phyloP scores from a whole-genome alignment of 2,329 filamentous ascomycete genomes.

The Sporothrix mexicana region DNA sequence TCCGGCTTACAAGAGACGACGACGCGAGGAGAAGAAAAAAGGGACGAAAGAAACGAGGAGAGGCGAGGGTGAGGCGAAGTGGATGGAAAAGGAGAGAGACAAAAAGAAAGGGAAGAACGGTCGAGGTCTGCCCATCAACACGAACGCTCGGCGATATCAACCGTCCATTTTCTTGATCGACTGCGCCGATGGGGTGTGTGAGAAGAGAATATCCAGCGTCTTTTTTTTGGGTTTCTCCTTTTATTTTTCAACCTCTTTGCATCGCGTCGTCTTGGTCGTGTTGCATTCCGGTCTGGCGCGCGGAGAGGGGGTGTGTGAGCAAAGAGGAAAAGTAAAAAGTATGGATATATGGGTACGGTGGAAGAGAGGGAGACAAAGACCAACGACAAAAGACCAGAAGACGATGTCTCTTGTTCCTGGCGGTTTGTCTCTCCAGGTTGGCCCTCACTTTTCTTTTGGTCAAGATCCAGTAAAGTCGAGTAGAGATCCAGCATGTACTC shows the following conservation, averaged over 20 bases:
- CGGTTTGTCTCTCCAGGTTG: slow-evolving; percentile 14
- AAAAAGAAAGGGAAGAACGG: neutral
- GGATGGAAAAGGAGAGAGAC: slow-evolving; percentile 4
- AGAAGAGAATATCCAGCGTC: neutral
- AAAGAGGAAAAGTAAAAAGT: neutral
- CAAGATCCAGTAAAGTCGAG: neutral
- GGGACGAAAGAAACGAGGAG: neutral
- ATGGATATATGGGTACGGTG: neutral
- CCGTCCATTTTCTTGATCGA: neutral
- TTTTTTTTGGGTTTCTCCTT: neutral
- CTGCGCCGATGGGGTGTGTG: slow-evolving; percentile 18
- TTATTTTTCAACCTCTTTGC: slow-evolving; percentile 20
- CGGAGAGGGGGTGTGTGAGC: neutral
- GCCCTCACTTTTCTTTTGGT: neutral
- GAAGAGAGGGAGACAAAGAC: slow-evolving; percentile 9
- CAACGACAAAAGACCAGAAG: too few relatives aligned
- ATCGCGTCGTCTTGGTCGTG: slow-evolving; percentile 17
- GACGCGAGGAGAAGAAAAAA: neutral
- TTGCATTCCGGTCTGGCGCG: slow-evolving; percentile 22
- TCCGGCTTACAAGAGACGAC: neutral
- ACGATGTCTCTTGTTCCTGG: slow-evolving; percentile 27
- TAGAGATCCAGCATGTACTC: neutral
- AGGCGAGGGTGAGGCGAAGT: neutral
- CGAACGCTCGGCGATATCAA: slow-evolving; percentile 22
- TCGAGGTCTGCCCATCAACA: slow-evolving; percentile 1